Percentiles rank a stretch among this genome's conserved stretches.
Conservation (phyloP, 805 yeast genomes). For the Kazachstania bromeliacearum region DNA sequence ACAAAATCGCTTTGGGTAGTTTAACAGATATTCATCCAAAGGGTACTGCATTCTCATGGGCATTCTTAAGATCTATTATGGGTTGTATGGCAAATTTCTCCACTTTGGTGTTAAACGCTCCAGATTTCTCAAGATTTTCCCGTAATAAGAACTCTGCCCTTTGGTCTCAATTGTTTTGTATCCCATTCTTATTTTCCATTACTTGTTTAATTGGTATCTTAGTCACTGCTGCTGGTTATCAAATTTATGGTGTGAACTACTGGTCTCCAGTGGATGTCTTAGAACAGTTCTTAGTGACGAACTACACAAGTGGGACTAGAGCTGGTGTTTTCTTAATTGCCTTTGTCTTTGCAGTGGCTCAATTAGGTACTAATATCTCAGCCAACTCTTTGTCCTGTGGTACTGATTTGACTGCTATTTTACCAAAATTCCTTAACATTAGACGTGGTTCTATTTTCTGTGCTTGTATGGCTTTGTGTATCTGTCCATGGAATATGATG, state of each 20-base stretch:
- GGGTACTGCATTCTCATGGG: constrained; percentile 58
- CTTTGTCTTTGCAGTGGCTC: constrained; percentile 58
- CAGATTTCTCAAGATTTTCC: constrained; percentile 75
- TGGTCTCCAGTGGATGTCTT: constrained; percentile 53
- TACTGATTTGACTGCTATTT: constrained; percentile 46
- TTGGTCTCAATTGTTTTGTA: constrained; percentile 46
- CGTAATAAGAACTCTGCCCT: constrained; percentile 37
- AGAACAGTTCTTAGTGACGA: constrained; percentile 32
- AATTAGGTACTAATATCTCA: constrained; percentile 64
- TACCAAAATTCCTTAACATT: constrained; percentile 50
- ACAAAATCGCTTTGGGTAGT: constrained; percentile 28
- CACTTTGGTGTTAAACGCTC: constrained; percentile 69
- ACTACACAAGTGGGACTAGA: constrained; percentile 42
- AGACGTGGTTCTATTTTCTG: constrained; percentile 58
- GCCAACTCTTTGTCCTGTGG: constrained; percentile 57
- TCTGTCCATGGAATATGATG: constrained; percentile 73
- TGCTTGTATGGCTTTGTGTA: constrained; percentile 54
- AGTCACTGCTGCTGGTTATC: constrained; percentile 58
- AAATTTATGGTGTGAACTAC: constrained; percentile 33
- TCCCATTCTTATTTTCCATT: constrained; percentile 63
- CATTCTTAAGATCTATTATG: constrained; percentile 59
- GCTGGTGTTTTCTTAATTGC: constrained; percentile 66
- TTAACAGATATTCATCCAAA: constrained; percentile 14
- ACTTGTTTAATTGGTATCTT: constrained; percentile 74
- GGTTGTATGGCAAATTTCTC: constrained; percentile 72